phyloP scores from a whole-genome alignment of 169 alveolate species.

The Perkinsus marinus region DNA sequence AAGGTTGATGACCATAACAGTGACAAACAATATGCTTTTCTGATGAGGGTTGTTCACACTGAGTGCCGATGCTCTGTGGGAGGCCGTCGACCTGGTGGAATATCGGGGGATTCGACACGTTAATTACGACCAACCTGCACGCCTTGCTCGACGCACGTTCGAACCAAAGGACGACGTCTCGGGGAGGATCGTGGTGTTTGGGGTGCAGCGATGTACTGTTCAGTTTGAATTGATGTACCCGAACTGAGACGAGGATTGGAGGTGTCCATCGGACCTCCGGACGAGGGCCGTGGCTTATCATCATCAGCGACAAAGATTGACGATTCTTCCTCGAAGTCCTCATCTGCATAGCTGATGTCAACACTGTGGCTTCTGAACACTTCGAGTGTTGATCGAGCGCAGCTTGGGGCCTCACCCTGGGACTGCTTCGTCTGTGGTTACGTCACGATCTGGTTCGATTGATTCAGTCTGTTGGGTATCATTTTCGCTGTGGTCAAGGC shows the following conservation, averaged over 20 bases:
- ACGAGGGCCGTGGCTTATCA: not conserved
- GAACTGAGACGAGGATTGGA: too few relatives aligned
- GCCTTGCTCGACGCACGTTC: not conserved
- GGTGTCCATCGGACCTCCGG: not conserved
- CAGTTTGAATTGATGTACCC: too few relatives aligned
- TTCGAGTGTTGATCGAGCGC: too few relatives aligned
- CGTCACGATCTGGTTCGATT: too few relatives aligned
- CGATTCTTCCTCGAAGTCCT: not conserved
- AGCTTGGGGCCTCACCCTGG: too few relatives aligned
- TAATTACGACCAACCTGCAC: not conserved
- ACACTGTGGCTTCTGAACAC: not conserved
- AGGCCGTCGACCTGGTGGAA: not conserved
- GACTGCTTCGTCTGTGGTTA: too few relatives aligned
- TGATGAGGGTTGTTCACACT: not conserved
- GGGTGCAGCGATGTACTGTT: too few relatives aligned
- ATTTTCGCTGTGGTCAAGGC: too few relatives aligned
- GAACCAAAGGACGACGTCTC: not conserved
- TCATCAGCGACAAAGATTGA: not conserved
- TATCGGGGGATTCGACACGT: not conserved
- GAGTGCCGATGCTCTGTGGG: not conserved
- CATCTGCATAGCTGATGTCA: not conserved
- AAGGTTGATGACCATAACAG: too few relatives aligned
- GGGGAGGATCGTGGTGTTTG: too few relatives aligned
- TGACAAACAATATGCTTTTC: not conserved
- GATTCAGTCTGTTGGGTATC: too few relatives aligned